Base-by-base conservation (phyloP, 2,329 filamentous ascomycete species). In the Colletotrichum lindemuthianum region DNA sequence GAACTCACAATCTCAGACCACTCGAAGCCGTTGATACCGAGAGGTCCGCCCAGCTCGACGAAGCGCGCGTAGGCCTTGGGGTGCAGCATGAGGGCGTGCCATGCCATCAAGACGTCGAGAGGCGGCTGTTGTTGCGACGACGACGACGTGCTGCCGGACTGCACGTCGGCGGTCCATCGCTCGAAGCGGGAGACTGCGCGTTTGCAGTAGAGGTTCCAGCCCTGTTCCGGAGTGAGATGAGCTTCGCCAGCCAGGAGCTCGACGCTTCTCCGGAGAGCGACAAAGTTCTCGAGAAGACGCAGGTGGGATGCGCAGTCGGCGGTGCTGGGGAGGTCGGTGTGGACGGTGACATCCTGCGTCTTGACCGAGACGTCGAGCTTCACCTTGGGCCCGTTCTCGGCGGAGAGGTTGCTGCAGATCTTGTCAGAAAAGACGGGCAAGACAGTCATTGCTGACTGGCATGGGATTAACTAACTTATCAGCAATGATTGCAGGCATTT, bases 221-320 rank as follows among this genome's bases (percentile, higher is more conserved):
- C 73, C 16, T 44, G 48, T 15, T 53, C 63, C 40, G 59, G 59
- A 4, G 41, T 33, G 11, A 58, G 59, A 16, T 44, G 15, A 2
- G 59, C 52, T 6, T 60, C 49, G 54, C 9, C 34, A 61, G 72
- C 5, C 45, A 50, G 33, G 68, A 72, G 7, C 32, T 61, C 51
- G 72, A 66, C 7, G 60, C 63, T 13, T 40, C 43, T n/a, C 70
- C 82, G 81, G n/a, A 90, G 74, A 41, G 82, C 79, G 43, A 84
- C 81, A 55, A 90, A 80, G 7, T 82, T 81, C 65, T 88, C 82
- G 0, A 90, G 78, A 2, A 90, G 77, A 70, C 88, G 87, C 11
- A 90, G 78, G 71, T 90, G 88, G 6, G 81, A 80, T 32, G 85
- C 82, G 69, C 84, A 87, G 16, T 72, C 68, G 11, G 65, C 64